Base-by-base conservation (phyloP, 371 early-diverging fungal species). In the Dentiscutata heterogama region DNA sequence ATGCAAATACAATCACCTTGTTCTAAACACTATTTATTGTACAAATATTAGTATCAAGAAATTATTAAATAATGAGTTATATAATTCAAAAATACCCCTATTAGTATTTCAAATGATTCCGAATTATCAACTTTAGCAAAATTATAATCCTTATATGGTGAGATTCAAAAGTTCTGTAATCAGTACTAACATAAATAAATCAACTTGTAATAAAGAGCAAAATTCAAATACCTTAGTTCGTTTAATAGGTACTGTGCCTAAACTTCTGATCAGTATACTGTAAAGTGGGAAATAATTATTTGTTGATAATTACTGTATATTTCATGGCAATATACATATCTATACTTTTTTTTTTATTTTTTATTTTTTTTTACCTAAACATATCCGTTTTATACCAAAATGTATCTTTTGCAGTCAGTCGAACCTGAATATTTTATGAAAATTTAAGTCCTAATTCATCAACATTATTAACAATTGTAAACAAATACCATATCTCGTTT, bases 221-320 rank as follows among this genome's bases (percentile, higher is more conserved):
- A 58, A 5, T 58, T n/a, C 22, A 58, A 58, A 58, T 68, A 68
- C 68, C 42, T 68, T 68, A 8, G 42, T 13, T 39, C 68, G 18
- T 22, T 68, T 68, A 50, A 70, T 70, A 42, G 70, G 70, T n/a
- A 70, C 70, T 70, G 70, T 70, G 14, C 70, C 70, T 14, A 70
- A 35, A 25, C 70, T 42, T 42, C 42, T 70, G 20, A 70, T 35
- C 8, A 70, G 22, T 7, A 70, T 4, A n/a, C 70, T 70, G 58
- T n/a, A 58, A 58, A 58, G 13, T 13, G 14, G 58, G 8, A 58
- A 56, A n/a, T n/a, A 58, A 70, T 39, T 16, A n/a, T 50, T 35
- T 70, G 11, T 42, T 70, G 7, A 65, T 18, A 31, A 65, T 65
- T 39, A 70, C 16, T 35, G 20, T 31, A 31, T 35, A 14, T 35